Evolutionary conservation across 306 rosid species (phyloP).

Genomic region (Clitoria ternatea): DNA sequence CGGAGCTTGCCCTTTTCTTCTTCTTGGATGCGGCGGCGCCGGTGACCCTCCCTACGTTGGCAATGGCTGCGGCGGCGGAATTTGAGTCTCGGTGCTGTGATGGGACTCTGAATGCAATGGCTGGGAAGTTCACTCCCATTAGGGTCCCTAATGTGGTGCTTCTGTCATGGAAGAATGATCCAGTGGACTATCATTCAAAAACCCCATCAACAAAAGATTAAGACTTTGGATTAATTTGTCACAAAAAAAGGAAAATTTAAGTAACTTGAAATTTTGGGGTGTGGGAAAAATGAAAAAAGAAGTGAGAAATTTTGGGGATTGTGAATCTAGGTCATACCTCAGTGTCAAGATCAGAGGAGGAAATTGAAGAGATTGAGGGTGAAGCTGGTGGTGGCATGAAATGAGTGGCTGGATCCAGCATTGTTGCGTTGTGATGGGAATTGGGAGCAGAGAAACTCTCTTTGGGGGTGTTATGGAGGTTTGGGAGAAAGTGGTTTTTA

Average conservation of each 20-base stretch:
- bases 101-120: slow-evolving; percentile 76
- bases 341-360: slow-evolving; percentile 99
- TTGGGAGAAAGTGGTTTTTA: not conserved
- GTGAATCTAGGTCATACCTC: slow-evolving; percentile 32
- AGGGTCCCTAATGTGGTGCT: slow-evolving; percentile 92
- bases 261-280: slow-evolving; percentile 14
- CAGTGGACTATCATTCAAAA: slow-evolving; percentile 64
- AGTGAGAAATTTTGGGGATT: not conserved
- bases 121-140: slow-evolving; percentile 94
- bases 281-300: not conserved
- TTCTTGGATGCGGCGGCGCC: slow-evolving; percentile 41
- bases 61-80: not conserved
- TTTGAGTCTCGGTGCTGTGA: slow-evolving; percentile 63
- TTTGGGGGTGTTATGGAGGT: not conserved
- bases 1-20: slow-evolving; percentile 27
- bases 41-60: slow-evolving; percentile 24
- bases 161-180: slow-evolving; percentile 93
- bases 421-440: slow-evolving; percentile 19
- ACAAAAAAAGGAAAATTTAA: not conserved
- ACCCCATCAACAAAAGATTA: not conserved
- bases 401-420: slow-evolving; percentile 79
- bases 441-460: not conserved
- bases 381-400: slow-evolving; percentile 84
- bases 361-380: slow-evolving; percentile 82
- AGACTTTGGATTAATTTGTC: not conserved